Evolutionary conservation across 2,329 filamentous ascomycete genomes (phyloP), one percentile per base, ranked within the genome.

Genomic region (Lecanicillium sp.): DNA sequence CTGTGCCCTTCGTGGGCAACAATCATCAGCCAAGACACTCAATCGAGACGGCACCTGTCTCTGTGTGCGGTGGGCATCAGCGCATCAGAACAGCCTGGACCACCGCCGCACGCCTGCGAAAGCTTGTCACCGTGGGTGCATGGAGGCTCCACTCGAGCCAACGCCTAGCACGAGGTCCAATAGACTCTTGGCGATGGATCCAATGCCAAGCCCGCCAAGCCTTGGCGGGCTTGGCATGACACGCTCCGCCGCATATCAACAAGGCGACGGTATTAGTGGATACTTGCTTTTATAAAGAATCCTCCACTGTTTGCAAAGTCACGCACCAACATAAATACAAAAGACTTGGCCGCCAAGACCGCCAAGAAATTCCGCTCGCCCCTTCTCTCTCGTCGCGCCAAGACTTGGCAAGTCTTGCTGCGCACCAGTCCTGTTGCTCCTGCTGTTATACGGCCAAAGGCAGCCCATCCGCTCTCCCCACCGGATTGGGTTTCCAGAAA

Each of bases 171-270:
- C 17, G 19, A 7, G 15, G 29, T n/a, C 39, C 39, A 61, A 61
- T 61, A 41, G 49, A 43, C 51, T 44, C 40, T 43, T 32, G 40
- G 29, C 48, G 44, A 56, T 56, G 55, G 52, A 51, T 52, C 52
- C 50, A 49, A 48, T 52, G 59, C 60, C 60, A 55, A 64, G 59
- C 42, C 42, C 50, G 60, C 60, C 60, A 63, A 62, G 59, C 0
- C 57, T 60, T 62, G 59, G 56, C 57, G 41, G 41, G 18, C 41
- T 62, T 61, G 59, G 59, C 58, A 54, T 29, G 30, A 40, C 47
- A 37, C 46, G 49, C 49, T 55, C 53, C 50, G 50, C 58, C 47
- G 50, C 40, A 39, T 8, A 31, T 32, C 33, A 34, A n/a, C 18
- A 36, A 17, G 51, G 50, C 19, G 27, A 14, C 31, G 13, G 29